Evolutionary conservation across 805 yeast genomes (phyloP), one percentile per base, ranked within the genome.

Genomic region (Candida pseudofarinosa): DNA sequence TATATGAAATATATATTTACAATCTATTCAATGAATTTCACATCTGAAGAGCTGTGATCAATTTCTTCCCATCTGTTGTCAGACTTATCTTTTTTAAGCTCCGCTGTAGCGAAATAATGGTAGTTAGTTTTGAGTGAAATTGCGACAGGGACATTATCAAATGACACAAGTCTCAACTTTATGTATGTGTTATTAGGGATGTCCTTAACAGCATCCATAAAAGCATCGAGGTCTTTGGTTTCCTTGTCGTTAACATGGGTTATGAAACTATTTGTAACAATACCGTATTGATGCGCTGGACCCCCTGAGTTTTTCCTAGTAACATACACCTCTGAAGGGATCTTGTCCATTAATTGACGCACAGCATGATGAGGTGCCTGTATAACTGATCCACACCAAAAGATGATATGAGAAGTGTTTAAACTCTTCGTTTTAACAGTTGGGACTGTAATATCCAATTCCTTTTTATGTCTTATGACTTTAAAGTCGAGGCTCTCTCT

Each of bases 361-460:
- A 89, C 96, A 6, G 93, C 91, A 56, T 85, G 95, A 61, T 88
- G 97, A n/a, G 97, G 96, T 32, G 80, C 76, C 58, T 90, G 97
- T 28, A 90, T 62, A 4, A 84, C 65, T 33, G 89, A 83, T 17
- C 97, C 97, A 40, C 89, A 79, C 93, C 96, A 90, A 38, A 77
- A 71, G 6, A 86, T 82, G 33, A 88, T 67, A 42, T 83, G 81
- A 32, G 77, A 75, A 1, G 95, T 88, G 43, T 74, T 69, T 37
- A 80, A 65, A 33, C 74, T 72, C 20, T 72, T 67, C 3, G 89
- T 74, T 16, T 77, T 76, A 2, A 79, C 76, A 3, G 95, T 81
- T 8, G 85, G 81, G 7, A 86, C 88, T 15, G 59, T 62, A 17
- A 89, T 51, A 38, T 77, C 80, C 42, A 82, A 44, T 44, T 83